These are phyloP conservation scores for Endocalyx cinctus DNA, from an alignment of 2,329 filamentous ascomycete species.

Conservation along the genomic window DNA sequence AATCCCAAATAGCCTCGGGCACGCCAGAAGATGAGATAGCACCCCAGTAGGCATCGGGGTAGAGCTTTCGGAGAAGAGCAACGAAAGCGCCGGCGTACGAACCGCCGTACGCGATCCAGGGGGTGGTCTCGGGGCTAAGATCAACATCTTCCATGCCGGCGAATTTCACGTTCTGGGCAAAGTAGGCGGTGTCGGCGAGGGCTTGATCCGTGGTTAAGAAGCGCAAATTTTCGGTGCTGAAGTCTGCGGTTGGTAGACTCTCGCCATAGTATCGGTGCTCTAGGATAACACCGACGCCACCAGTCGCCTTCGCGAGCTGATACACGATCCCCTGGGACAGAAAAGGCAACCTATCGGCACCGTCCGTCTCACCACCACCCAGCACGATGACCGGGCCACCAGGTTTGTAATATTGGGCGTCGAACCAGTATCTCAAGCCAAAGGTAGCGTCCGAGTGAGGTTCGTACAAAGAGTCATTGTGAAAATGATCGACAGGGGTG, in stretches of 20 bases:
- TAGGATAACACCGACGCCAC: constrained; percentile 73
- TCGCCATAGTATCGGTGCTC: constrained; percentile 86
- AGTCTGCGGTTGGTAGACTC: constrained; percentile 64
- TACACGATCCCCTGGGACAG: constrained; percentile 74
- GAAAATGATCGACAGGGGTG: constrained; percentile 73
- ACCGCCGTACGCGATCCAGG: constrained; percentile 78
- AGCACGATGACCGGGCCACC: constrained; percentile 81
- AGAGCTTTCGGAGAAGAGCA: constrained; percentile 69
- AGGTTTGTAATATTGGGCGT: constrained; percentile 66
- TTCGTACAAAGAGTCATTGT: constrained; percentile 72
- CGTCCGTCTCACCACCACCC: constrained; percentile 65
- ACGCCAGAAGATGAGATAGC: constrained; percentile 79
- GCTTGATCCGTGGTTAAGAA: constrained; percentile 83
- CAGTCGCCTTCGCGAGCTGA: constrained; percentile 64
- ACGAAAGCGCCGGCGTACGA: constrained; percentile 79
- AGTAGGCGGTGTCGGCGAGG: constrained; percentile 75
- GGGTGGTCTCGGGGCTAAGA: constrained; percentile 58
- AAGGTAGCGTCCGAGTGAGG: constrained; percentile 69
- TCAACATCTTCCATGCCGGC: constrained; percentile 63
- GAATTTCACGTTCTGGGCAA: constrained; percentile 69
- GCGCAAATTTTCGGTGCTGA: constrained; percentile 65
- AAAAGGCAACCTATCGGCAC: constrained; percentile 58
- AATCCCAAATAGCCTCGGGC: constrained; percentile 72
- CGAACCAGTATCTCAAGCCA: constrained; percentile 77
- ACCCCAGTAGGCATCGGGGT: constrained; percentile 75